A percentile compares a stretch with the other conserved stretches of the same genome.
phyloP scores from a whole-genome alignment of 2,329 filamentous ascomycete species.

The Zymoseptoria passerinii region DNA sequence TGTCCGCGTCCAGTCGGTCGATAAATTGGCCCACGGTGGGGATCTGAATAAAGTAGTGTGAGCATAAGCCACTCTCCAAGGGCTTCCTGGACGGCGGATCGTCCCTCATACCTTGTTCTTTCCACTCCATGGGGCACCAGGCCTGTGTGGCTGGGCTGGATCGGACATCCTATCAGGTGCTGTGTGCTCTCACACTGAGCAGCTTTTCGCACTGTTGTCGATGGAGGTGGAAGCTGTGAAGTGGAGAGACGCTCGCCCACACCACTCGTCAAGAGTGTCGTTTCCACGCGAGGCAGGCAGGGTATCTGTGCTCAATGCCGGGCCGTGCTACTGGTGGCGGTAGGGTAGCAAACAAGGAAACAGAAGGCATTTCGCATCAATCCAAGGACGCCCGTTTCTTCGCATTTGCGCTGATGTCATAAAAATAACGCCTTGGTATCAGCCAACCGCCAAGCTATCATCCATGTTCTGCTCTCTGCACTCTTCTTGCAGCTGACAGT shows the following conservation, averaged over 20 bases:
- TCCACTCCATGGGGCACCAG: constrained; percentile 68
- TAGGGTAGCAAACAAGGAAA: neutral
- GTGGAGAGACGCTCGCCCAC: neutral
- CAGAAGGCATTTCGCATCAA: neutral
- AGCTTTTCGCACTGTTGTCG: neutral
- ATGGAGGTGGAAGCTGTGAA: neutral
- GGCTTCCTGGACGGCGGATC: neutral
- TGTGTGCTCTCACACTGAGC: constrained; percentile 1
- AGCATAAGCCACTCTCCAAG: neutral
- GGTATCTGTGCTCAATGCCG: neutral
- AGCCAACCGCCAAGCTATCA: neutral
- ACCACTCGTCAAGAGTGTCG: neutral
- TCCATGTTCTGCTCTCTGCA: neutral
- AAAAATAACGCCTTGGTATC: neutral
- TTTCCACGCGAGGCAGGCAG: neutral
- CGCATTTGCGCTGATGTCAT: no score
- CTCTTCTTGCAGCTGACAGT: neutral
- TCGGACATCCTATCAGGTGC: constrained; percentile 6
- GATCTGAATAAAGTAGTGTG: constrained; percentile 35
- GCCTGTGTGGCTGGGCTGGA: constrained; percentile 9
- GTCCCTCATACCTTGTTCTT: constrained; percentile 48
- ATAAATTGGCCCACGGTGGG: constrained; percentile 84
- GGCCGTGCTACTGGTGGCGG: neutral
- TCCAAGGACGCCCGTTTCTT: no score
- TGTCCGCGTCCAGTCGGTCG: constrained; percentile 65